Conservation (phyloP, 768 basidiomycete genomes). For the Amanita molliuscula region DNA sequence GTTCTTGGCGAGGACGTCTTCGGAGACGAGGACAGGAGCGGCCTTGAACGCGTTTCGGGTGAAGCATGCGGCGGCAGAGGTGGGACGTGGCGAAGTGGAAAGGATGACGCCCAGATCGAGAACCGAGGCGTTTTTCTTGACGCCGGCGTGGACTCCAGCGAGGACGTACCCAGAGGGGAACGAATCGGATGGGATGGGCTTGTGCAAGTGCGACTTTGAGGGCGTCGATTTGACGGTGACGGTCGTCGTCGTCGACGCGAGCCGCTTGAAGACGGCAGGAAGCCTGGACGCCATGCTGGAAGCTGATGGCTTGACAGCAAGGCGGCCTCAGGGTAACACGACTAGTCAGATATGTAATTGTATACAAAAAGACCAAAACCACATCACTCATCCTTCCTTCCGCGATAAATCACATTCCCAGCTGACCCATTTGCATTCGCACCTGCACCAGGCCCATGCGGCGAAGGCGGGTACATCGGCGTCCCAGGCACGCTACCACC, state of each 20-base stretch:
- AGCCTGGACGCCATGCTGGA: neutral
- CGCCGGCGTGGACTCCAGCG: constrained; percentile 70
- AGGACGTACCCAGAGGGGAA: constrained; percentile 75
- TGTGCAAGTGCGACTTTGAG: constrained; percentile 56
- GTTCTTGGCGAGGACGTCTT: constrained; percentile 58
- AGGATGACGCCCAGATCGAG: constrained; percentile 79
- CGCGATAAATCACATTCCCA: neutral
- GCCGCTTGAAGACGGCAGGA: constrained; percentile 26
- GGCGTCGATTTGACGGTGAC: constrained; percentile 46
- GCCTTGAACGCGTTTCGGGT: constrained; percentile 97
- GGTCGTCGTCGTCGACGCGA: constrained; percentile 14
- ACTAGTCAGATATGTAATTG: too few species aligned
- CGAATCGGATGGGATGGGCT: constrained; percentile 37
- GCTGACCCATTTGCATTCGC: constrained; percentile 11
- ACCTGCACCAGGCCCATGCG: constrained; percentile 14
- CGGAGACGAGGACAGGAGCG: constrained; percentile 84
- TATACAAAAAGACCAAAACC: neutral
- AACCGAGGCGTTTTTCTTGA: constrained; percentile 60
- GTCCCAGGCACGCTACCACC: constrained; percentile 8
- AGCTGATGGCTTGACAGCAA: neutral
- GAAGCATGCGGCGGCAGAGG: constrained; percentile 86
- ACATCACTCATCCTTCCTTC: neutral
- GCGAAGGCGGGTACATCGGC: too few species aligned
- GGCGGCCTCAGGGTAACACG: neutral
- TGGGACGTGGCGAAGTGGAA: constrained; percentile 63